Evolutionary conservation across 1,284 basidiomycete species (phyloP), one percentile per base, ranked within the genome.

Genomic region (Pisolithus thermaeus): DNA sequence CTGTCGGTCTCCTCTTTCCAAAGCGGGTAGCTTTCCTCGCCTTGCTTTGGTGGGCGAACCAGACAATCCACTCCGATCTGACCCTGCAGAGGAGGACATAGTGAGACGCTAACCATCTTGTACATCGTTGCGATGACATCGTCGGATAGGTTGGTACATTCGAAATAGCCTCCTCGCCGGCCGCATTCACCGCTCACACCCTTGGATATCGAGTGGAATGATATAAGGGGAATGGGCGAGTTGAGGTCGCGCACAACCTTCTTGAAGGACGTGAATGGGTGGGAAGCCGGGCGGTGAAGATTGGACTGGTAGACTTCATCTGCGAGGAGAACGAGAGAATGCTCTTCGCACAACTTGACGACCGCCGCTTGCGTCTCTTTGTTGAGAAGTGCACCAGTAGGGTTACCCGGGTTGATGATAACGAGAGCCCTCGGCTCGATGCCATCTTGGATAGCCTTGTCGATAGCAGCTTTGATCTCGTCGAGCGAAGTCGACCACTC

Each of bases 261-360:
- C 70, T 97, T 97, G 81, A 97, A 97, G 7, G 90, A 93, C 49
- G 84, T 81, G 77, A 97, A 97, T 0, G 90, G 81, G 66, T 87
- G 81, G 1, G 73, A 72, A 7, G 70, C 63, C 40, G 72, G 74
- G 49, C 79, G 75, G 72, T 95, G 95, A 46, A 97, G 80, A 75
- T 97, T 97, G 60, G 75, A 76, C 70, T 97, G 94, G 76, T 97
- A 97, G 9, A 97, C 94, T 69, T 97, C 94, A 68, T 97, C 94
- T 0, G 94, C 94, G 57, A 97, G 80, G 43, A 97, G 80, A 16
- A 96, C 84, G 52, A 97, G 81, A n/a, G 76, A 75, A 70, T 97
- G 77, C 59, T 88, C 77, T 67, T 93, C 89, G 71, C 92, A 95
- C 16, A 97, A 72, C 44, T 80, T 71, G 20, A 96, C 81, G 57